Evolutionary conservation across 768 basidiomycete genomes (phyloP), one percentile per base, ranked within the genome.

Genomic region (Chiua virens): DNA sequence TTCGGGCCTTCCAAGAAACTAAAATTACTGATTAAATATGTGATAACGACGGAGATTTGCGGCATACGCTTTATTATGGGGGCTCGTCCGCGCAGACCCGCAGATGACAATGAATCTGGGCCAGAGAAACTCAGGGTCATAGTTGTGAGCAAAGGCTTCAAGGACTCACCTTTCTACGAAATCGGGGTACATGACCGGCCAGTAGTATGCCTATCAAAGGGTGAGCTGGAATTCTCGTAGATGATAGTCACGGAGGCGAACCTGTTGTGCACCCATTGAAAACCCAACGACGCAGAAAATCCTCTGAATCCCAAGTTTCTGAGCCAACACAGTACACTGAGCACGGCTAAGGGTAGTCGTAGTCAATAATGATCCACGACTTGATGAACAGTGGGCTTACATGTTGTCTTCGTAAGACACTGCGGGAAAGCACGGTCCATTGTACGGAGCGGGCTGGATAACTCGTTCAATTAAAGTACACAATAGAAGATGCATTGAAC

Each of bases 1-100:
- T 80, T 82, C 7, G 79, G 78, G 0, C 82, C 81, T 61, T 84
- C 82, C n/a, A 83, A 61, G 66, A 82, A 82, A 60, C 81, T 82
- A 9, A 18, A 25, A 35, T n/a, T 7, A 15, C 32, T 1, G 5
- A 4, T 53, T 13, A 48, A 18, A 37, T 20, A 30, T 4, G n/a
- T 27, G 13, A 39, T 3, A 17, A 35, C 23, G 20, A 14, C 20
- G 6, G 30, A 40, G 6, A n/a, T n/a, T 45, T 22, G 35, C 18
- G 21, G 38, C 55, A 15, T 60, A 79, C 81, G 77, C 79, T 70
- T 77, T 69, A 53, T 81, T 83, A 55, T 82, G 80, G 9, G 72
- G 74, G 60, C 77, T 80, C 13, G 80, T 81, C 30, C 79, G 71
- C 9, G 79, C 81, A 25, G 80, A 80, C 36, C 79, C 79, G 52